Conservation (phyloP, 2,329 filamentous ascomycete genomes). For the Neurospora crassa region DNA sequence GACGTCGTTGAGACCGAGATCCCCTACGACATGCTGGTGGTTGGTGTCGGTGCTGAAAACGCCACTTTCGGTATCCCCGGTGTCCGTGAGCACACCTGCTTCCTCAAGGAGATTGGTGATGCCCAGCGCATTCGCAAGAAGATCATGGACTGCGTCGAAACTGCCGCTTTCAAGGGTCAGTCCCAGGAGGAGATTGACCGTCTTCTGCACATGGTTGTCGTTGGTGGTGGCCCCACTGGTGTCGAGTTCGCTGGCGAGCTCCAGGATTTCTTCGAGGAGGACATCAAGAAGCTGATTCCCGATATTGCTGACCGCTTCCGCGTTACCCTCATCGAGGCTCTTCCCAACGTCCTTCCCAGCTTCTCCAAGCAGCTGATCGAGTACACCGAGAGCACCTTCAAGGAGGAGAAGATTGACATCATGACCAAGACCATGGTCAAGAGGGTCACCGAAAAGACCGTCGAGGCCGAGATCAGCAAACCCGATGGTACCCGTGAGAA, state of each 20-base stretch:
- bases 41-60: conserved; percentile 96
- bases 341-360: conserved; percentile 92
- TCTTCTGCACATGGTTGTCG: conserved; percentile 95
- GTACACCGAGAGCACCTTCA: conserved; percentile 98
- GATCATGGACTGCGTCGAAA: conserved; percentile 99
- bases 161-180: conserved; percentile 97
- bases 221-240: conserved; percentile 87
- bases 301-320: conserved; percentile 93
- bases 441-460: conserved; percentile 83
- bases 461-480: conserved; percentile 77
- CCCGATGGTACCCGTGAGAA: conserved; percentile 77
- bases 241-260: conserved; percentile 98
- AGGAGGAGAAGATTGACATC: conserved; percentile 96
- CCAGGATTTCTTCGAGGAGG: conserved; percentile 97
- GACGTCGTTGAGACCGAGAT: conserved; percentile 75
- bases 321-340: conserved; percentile 92
- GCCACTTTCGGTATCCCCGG: conserved; percentile 96
- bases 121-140: conserved; percentile 94
- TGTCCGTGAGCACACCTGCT: conserved; percentile 90
- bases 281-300: conserved; percentile 96
- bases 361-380: conserved; percentile 99
- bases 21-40: conserved; percentile 94
- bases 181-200: conserved; percentile 78
- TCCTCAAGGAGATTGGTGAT: conserved; percentile 96
- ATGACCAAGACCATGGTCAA: conserved; percentile 99